These are phyloP conservation scores for Coemansia sp. DNA, from an alignment of 192 early-diverging fungal genomes.

Conservation along the genomic window DNA sequence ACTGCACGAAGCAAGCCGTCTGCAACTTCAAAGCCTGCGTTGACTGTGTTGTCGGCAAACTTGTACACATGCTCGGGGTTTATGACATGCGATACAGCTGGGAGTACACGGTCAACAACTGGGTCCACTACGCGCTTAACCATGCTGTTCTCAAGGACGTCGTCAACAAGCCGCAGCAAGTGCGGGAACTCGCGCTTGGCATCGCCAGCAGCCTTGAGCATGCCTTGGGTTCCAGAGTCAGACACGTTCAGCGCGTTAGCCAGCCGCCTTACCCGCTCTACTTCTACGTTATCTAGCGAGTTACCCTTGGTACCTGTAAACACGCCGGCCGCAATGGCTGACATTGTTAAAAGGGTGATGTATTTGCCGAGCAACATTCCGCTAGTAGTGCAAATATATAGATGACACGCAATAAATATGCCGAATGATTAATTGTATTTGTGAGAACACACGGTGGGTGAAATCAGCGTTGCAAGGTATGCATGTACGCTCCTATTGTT, in stretches of 20 bases:
- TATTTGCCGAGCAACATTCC: not conserved
- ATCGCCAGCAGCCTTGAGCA: conserved; percentile 39
- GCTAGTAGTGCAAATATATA: not conserved
- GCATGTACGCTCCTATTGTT: not conserved
- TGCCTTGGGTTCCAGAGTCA: conserved; percentile 41
- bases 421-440: too few species aligned
- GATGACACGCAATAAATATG: not conserved
- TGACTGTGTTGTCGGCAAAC: conserved; percentile 47
- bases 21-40: conserved; percentile 46
- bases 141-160: conserved; percentile 36
- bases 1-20: conserved; percentile 44
- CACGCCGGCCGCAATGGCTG: not conserved
- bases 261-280: conserved; percentile 40
- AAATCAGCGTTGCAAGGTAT: too few species aligned
- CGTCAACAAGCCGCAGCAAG: conserved; percentile 41
- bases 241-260: conserved; percentile 49
- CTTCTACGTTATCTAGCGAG: conserved; percentile 33
- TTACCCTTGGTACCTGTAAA: conserved; percentile 1
- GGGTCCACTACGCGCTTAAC: conserved; percentile 48
- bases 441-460: too few species aligned
- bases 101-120: conserved; percentile 45
- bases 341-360: not conserved
- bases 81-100: conserved; percentile 35
- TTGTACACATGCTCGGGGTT: conserved; percentile 46
- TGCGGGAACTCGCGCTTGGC: conserved; percentile 50